A percentile compares a stretch with the other conserved stretches of the same genome.
These are phyloP conservation scores for Malbranchea zuffiana DNA, from an alignment of 2,329 filamentous ascomycete species.

Conservation along the genomic window DNA sequence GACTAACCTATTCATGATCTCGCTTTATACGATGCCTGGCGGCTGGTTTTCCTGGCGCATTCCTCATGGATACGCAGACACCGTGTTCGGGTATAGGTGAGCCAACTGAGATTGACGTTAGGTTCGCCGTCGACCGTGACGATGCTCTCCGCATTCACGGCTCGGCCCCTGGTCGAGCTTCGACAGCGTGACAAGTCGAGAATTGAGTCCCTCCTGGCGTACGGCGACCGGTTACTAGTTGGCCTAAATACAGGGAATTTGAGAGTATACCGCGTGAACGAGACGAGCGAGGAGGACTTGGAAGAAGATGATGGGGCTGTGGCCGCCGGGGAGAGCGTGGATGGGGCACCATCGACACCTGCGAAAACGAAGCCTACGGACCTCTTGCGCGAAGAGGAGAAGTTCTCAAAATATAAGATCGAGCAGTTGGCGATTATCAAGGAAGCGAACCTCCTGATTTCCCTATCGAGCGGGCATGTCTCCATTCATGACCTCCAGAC, in stretches of 20 bases:
- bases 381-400: constrained; percentile 81
- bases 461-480: constrained; percentile 78
- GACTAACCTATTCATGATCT: neutral
- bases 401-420: constrained; percentile 79
- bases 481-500: constrained; percentile 81
- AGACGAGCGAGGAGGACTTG: constrained; percentile 38
- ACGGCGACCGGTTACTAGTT: constrained; percentile 84
- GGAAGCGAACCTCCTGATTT: constrained; percentile 83
- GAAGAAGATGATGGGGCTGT: constrained; percentile 18
- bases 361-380: constrained; percentile 54
- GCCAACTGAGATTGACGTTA: constrained; percentile 6
- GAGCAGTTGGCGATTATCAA: constrained; percentile 94
- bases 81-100: constrained; percentile 13
- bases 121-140: constrained; percentile 3
- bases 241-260: constrained; percentile 82
- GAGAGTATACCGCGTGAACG: constrained; percentile 84
- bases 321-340: constrained; percentile 11
- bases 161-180: constrained; percentile 93
- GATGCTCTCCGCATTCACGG: constrained; percentile 97
- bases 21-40: neutral
- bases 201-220: constrained; percentile 89
- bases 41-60: constrained; percentile 2
- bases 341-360: constrained; percentile 13
- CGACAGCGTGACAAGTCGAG: constrained; percentile 89
- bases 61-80: constrained; percentile 9